Evolutionary conservation across 257 asterid species (phyloP).

Genomic region (Solanum dulcamara): DNA sequence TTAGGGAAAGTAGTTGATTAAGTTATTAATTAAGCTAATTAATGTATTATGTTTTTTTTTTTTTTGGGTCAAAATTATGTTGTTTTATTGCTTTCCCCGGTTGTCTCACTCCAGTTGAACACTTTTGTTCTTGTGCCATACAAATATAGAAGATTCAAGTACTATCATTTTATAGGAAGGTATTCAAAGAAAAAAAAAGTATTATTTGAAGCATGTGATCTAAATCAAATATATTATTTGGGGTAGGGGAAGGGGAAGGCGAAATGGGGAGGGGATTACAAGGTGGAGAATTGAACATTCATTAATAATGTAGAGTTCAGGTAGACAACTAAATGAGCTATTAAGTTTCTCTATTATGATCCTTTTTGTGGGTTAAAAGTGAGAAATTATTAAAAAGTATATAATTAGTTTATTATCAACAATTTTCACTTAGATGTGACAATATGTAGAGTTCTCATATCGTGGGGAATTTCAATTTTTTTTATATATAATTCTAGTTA

Average conservation of each 20-base stretch:
- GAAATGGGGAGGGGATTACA: not conserved
- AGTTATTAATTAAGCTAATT: not conserved
- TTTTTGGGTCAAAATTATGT: not conserved
- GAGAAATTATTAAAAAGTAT: too few species aligned
- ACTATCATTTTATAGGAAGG: not conserved
- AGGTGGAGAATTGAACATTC: not conserved
- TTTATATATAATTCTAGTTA: not conserved
- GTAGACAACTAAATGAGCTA: not conserved
- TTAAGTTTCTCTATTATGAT: rapidly evolving
- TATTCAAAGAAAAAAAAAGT: too few species aligned
- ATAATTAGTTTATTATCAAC: not conserved
- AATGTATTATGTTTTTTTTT: not conserved
- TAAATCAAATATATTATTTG: too few species aligned
- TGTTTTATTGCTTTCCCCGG: conserved; percentile 19
- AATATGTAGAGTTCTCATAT: not conserved
- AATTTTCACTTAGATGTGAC: not conserved
- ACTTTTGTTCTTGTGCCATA: not conserved
- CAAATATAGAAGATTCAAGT: not conserved
- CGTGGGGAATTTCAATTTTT: not conserved
- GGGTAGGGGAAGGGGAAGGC: not conserved
- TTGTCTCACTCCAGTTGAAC: conserved; percentile 20
- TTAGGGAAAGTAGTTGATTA: conserved; percentile 5
- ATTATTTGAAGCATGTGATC: not conserved
- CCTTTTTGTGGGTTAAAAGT: not conserved
- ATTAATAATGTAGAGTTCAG: not conserved